Conservation (phyloP, 106 monocot genomes). For the Acorus gramineus region DNA sequence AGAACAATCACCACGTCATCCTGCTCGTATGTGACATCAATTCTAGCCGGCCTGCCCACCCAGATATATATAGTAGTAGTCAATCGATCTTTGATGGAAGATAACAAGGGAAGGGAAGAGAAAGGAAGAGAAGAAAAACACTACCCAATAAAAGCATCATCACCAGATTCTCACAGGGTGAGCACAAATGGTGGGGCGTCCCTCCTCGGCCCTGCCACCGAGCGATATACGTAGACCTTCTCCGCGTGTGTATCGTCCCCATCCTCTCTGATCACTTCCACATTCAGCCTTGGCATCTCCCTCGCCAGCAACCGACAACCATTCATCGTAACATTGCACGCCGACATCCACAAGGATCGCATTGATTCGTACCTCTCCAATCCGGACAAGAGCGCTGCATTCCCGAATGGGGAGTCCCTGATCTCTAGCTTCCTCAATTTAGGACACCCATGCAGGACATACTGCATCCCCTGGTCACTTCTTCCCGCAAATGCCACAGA, state of each 20-base stretch:
- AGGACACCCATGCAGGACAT: constrained; percentile 27
- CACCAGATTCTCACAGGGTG: constrained; percentile 14
- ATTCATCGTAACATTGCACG: constrained; percentile 23
- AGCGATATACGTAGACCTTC: constrained; percentile 37
- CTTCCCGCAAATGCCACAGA: constrained; percentile 38
- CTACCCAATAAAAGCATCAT: constrained; percentile 6
- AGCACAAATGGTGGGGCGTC: constrained; percentile 34
- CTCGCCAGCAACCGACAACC: constrained; percentile 18
- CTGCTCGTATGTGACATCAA: no score
- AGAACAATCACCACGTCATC: no score
- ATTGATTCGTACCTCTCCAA: constrained; percentile 21
- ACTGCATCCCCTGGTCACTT: constrained; percentile 28
- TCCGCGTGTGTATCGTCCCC: constrained; percentile 11
- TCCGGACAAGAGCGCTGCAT: constrained; percentile 18
- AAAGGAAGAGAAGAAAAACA: not conserved
- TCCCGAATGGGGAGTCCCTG: constrained; percentile 38
- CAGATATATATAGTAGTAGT: no score
- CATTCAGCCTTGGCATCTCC: constrained; percentile 34
- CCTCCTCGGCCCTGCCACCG: constrained; percentile 32
- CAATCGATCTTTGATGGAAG: no score
- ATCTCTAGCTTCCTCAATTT: constrained; percentile 28
- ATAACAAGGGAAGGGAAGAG: no score
- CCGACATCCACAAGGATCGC: constrained; percentile 42
- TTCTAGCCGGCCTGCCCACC: no score
- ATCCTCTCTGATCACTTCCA: constrained; percentile 27